A percentile compares a stretch with the other conserved stretches of the same genome.
phyloP scores from a whole-genome alignment of 192 early-diverging fungal genomes.

The Coemansia sp. region DNA sequence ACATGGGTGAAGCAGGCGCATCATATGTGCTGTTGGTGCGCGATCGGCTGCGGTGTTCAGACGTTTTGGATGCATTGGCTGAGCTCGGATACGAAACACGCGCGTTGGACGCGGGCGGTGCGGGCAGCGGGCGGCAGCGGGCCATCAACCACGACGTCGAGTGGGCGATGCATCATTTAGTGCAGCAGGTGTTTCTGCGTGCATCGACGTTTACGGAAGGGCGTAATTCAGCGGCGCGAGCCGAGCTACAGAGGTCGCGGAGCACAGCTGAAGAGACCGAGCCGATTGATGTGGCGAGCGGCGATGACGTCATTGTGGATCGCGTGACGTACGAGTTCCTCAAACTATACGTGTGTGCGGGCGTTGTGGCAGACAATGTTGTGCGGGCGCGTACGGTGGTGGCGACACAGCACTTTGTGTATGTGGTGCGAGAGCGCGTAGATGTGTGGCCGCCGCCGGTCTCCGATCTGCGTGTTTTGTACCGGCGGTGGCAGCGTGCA shows the following conservation, averaged over 20 bases:
- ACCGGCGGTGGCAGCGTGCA: constrained; percentile 43
- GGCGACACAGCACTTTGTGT: constrained; percentile 47
- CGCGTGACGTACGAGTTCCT: constrained; percentile 58
- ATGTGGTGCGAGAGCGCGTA: constrained; percentile 49
- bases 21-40: constrained; percentile 53
- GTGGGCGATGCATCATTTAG: constrained; percentile 59
- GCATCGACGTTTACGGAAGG: constrained; percentile 25
- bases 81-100: constrained; percentile 53
- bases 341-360: constrained; percentile 52
- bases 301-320: constrained; percentile 50
- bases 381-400: constrained; percentile 42
- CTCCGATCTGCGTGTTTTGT: constrained; percentile 40
- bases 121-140: constrained; percentile 42
- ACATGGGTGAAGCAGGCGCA: neutral
- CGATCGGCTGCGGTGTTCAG: constrained; percentile 54
- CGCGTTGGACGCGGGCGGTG: constrained; percentile 33
- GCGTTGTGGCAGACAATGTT: constrained; percentile 7
- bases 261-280: constrained; percentile 27
- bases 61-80: constrained; percentile 49
- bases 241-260: constrained; percentile 34
- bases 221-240: constrained; percentile 13
- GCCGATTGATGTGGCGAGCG: constrained; percentile 45
- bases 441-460: constrained; percentile 58
- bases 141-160: constrained; percentile 56
- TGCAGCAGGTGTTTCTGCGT: constrained; percentile 51